Conservation (phyloP, 805 yeast species). For the Candida takata region DNA sequence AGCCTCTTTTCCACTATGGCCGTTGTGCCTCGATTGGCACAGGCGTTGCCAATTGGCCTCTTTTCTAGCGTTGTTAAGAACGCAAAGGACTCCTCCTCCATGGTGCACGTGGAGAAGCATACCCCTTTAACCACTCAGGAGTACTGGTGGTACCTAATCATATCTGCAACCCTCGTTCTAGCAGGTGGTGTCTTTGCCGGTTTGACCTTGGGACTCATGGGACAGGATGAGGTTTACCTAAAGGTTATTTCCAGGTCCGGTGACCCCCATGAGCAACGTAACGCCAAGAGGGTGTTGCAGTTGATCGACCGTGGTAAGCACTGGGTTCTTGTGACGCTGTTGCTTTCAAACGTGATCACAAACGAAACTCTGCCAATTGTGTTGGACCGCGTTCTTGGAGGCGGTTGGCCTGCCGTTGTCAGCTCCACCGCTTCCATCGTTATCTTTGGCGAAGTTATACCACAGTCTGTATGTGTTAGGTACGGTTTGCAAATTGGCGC, state of each 20-base stretch:
- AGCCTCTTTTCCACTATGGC: slow-evolving; percentile 7
- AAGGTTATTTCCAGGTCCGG: slow-evolving; percentile 91
- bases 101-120: not conserved
- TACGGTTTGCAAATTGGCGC: slow-evolving; percentile 92
- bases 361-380: slow-evolving; percentile 94
- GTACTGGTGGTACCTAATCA: slow-evolving; percentile 23
- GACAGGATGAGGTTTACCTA: slow-evolving; percentile 92
- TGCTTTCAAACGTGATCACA: slow-evolving; percentile 82
- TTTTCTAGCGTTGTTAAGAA: slow-evolving; percentile 1
- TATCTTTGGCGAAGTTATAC: slow-evolving; percentile 92
- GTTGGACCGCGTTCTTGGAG: slow-evolving; percentile 86
- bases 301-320: slow-evolving; percentile 83
- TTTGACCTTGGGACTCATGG: slow-evolving; percentile 92
- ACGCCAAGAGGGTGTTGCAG: slow-evolving; percentile 64
- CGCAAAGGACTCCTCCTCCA: not conserved
- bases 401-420: slow-evolving; percentile 96
- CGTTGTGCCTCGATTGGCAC: slow-evolving; percentile 9
- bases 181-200: slow-evolving; percentile 92
- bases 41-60: slow-evolving; percentile 10
- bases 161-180: slow-evolving; percentile 57
- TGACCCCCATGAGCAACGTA: slow-evolving; percentile 54
- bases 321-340: slow-evolving; percentile 89
- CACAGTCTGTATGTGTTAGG: slow-evolving; percentile 88
- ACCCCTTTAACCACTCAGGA: slow-evolving; percentile 14
- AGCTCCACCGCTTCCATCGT: slow-evolving; percentile 91